These are phyloP conservation scores for Zygosaccharomyces pseudobailii DNA, from an alignment of 1,139 yeast species.

Conservation along the genomic window DNA sequence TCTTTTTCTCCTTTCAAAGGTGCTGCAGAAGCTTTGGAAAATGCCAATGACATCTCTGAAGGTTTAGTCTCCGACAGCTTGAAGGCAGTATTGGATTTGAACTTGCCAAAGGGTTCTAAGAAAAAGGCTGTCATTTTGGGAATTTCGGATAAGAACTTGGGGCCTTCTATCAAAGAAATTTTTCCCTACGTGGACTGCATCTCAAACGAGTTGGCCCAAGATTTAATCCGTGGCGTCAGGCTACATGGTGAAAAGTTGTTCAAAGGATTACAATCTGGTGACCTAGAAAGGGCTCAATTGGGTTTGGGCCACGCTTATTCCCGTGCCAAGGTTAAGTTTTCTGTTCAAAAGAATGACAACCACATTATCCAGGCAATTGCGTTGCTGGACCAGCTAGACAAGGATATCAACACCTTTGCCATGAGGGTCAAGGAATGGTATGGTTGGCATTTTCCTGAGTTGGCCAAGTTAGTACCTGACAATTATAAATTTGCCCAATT, in stretches of 20 bases:
- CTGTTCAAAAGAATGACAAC: slow-evolving; percentile 97
- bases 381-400: slow-evolving; percentile 89
- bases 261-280: slow-evolving; percentile 91
- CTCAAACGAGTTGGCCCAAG: slow-evolving; percentile 90
- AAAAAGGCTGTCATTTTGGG: slow-evolving; percentile 72
- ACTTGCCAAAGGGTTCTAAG: slow-evolving; percentile 79
- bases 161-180: slow-evolving; percentile 90
- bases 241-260: slow-evolving; percentile 82
- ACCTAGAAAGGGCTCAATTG: slow-evolving; percentile 94
- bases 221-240: slow-evolving; percentile 91
- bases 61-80: slow-evolving; percentile 92
- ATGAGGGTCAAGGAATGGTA: slow-evolving; percentile 99
- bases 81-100: slow-evolving; percentile 82
- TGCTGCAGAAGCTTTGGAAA: slow-evolving; percentile 98
- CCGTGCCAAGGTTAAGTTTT: slow-evolving; percentile 97
- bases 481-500: slow-evolving; percentile 83
- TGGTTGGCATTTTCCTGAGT: slow-evolving; percentile 99
- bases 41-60: slow-evolving; percentile 96
- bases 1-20: slow-evolving; percentile 98
- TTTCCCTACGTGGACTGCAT: slow-evolving; percentile 88
- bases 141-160: slow-evolving; percentile 91
- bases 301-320: slow-evolving; percentile 99
- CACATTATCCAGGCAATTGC: slow-evolving; percentile 99
- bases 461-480: slow-evolving; percentile 92
- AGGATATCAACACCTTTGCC: slow-evolving; percentile 94